Percentiles rank a stretch among this genome's conserved stretches.
Evolutionary conservation across 2,329 filamentous ascomycete genomes (phyloP).

Genomic region (Paraphoma sp.): DNA sequence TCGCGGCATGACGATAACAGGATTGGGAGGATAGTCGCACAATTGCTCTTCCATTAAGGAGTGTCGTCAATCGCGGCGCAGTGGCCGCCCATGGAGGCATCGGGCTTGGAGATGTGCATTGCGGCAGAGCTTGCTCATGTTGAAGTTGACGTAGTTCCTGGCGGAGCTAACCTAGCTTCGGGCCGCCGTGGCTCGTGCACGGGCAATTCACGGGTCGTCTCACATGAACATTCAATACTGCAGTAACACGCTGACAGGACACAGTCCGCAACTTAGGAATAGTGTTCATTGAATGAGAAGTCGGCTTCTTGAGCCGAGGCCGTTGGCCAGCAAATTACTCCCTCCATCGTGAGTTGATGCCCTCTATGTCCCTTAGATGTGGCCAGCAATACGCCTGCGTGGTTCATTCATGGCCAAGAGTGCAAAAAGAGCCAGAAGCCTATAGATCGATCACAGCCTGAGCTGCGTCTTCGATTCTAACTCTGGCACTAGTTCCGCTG

Average conservation of each 20-base stretch:
- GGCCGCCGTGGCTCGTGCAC: slow-evolving; percentile 26
- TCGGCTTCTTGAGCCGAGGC: slow-evolving; percentile 23
- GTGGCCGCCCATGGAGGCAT: slow-evolving; percentile 53
- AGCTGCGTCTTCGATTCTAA: slow-evolving; percentile 1
- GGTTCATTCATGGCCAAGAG: slow-evolving; percentile 33
- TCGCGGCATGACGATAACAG: slow-evolving; percentile 35
- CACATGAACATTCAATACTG: neutral
- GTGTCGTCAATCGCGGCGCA: slow-evolving; percentile 39
- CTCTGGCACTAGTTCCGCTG: slow-evolving; percentile 6
- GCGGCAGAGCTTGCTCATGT: slow-evolving; percentile 20
- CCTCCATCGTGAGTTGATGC: slow-evolving; percentile 33
- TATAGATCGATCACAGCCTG: slow-evolving; percentile 10
- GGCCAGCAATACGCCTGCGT: slow-evolving; percentile 36
- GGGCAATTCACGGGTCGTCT: neutral
- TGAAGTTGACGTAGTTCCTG: slow-evolving; percentile 27
- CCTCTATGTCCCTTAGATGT: slow-evolving; percentile 31
- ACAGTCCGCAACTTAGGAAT: slow-evolving; percentile 11
- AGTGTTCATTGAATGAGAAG: slow-evolving; percentile 32
- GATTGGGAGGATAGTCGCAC: slow-evolving; percentile 30
- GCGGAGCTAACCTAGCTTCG: slow-evolving; percentile 34
- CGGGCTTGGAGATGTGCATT: slow-evolving; percentile 40
- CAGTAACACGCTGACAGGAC: neutral
- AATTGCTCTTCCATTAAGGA: slow-evolving; percentile 34
- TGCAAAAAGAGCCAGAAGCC: slow-evolving; percentile 21
- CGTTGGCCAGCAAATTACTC: slow-evolving; percentile 38